A percentile compares a stretch with the other conserved stretches of the same genome.
Evolutionary conservation across 805 yeast genomes (phyloP).

Genomic region (Cyberlindnera americana): DNA sequence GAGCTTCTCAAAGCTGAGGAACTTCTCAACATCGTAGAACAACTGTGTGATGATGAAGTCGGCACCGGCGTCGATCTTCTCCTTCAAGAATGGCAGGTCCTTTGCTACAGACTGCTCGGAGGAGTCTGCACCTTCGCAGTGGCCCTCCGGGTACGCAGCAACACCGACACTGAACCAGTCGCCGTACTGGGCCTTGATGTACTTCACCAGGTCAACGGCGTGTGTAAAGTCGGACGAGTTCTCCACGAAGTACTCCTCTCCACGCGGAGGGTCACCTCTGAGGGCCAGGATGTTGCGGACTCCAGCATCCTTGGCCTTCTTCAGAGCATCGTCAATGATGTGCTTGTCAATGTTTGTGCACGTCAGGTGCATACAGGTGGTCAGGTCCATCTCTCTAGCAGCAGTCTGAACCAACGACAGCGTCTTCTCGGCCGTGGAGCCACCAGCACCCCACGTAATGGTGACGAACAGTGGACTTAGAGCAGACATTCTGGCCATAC

Average conservation of each 20-base stretch:
- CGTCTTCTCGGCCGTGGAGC: constrained; percentile 85
- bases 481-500: constrained; percentile 85
- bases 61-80: constrained; percentile 91
- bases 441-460: constrained; percentile 99
- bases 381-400: constrained; percentile 70
- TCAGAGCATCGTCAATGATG: constrained; percentile 76
- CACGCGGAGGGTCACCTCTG: constrained; percentile 94
- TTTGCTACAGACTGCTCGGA: constrained; percentile 58
- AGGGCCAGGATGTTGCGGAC: constrained; percentile 86
- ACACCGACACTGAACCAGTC: constrained; percentile 92
- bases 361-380: constrained; percentile 91
- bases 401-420: constrained; percentile 77
- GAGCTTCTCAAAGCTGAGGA: constrained; percentile 56
- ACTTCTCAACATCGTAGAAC: constrained; percentile 83
- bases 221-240: constrained; percentile 46
- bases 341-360: constrained; percentile 87
- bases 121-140: constrained; percentile 77
- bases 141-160: constrained; percentile 98
- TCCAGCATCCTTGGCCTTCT: constrained; percentile 68
- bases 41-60: constrained; percentile 89
- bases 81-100: constrained; percentile 78
- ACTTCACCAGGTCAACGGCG: constrained; percentile 84
- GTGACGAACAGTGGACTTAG: constrained; percentile 88
- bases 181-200: constrained; percentile 76
- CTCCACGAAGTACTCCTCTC: constrained; percentile 54